Base-by-base conservation (phyloP, 2,329 filamentous ascomycete genomes). In the Ophiocordyceps sinensis region DNA sequence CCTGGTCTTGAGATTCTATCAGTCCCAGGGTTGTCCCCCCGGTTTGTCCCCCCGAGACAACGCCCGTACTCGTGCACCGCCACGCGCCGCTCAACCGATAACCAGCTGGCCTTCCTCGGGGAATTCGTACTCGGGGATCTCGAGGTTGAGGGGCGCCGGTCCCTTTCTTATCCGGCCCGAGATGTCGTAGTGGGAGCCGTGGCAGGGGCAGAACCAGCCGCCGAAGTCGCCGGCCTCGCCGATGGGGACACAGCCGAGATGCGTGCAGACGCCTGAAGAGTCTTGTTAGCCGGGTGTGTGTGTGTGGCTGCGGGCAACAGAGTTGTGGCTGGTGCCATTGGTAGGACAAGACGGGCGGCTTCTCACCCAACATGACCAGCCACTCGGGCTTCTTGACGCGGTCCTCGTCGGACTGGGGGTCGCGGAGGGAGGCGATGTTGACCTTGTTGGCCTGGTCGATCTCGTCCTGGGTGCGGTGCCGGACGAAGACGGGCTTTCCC, bases 171-270 rank as follows among this genome's bases (percentile, higher is more conserved):
- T 85, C 68, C 91, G 87, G 65, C 91, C 91, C 50, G 88, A 96
- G 66, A 98, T 96, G 65, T 98, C 91, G 79, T 98, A 98, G 76
- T 98, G 91, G 54, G 88, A 95, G 67, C 91, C 91, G 78, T 98
- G 91, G 84, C 91, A 98, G 51, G 91, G 91, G 75, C 91, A 98
- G 83, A 98, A 98, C 91, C 91, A 98, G 62, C 91, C 91, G 63
- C 91, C 91, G 59, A 73, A 98, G 68, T 98, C 93, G 65, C 91
- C 91, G 50, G 91, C 86, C 74, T 98, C 91, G 59, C 93, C 91
- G 58, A 98, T 98, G 61, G 91, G 91, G 54, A 98, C 91, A 77
- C 91, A 98, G 70, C 91, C 91, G 61, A 98, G 73, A 70, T 98
- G 91, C 59, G 91, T 98, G 83, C 91, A 98, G 67, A 98, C 89